Base-by-base conservation (phyloP, 176 grass and related monocot species). In the Areca catechu region DNA sequence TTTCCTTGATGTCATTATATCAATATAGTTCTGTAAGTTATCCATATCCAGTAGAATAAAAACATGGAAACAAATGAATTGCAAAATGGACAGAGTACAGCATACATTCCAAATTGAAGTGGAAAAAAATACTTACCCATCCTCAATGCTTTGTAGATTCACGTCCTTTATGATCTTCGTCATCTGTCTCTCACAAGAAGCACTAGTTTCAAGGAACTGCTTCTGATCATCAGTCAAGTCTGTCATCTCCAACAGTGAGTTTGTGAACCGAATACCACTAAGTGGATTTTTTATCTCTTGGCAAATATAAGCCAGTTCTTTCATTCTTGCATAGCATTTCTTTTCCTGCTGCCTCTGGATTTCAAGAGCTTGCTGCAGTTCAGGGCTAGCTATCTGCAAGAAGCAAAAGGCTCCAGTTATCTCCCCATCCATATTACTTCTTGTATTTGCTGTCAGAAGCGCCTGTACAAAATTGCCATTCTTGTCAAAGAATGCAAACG, bases 231-330 rank as follows among this genome's bases (percentile, higher is more conserved):
- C 83, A 65, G 74, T 88, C 74, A 98, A 80, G 76, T 88, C 66
- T 55, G 87, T 85, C 87, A 75, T 82, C 58, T 92, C 83, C 76
- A 92, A 75, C 27, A 98, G 64, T 54, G 87, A 85, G 64, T 83
- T 92, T 58, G 84, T 92, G 74, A 98, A 98, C 65, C 28, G 80
- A 37, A 98, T 98, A 53, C 93, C 93, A 49, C 69, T 88, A 58
- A 98, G 79, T 43, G 93, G 93, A 54, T 98, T 98, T 53, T 98
- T 98, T 56, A 98, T 92, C 78, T 98, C 93, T 83, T 98, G 93
- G 65, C 75, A 88, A 73, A 98, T 88, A 55, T 92, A 98, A 29
- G 87, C 80, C 76, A 98, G 80, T 60, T 98, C 87, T 64, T 92
- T 98, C 87, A 92, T 98, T 67, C 87, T 85, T 16, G 78, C 72